Conservation (phyloP, 305 asterid species). For the Lippia alba region DNA sequence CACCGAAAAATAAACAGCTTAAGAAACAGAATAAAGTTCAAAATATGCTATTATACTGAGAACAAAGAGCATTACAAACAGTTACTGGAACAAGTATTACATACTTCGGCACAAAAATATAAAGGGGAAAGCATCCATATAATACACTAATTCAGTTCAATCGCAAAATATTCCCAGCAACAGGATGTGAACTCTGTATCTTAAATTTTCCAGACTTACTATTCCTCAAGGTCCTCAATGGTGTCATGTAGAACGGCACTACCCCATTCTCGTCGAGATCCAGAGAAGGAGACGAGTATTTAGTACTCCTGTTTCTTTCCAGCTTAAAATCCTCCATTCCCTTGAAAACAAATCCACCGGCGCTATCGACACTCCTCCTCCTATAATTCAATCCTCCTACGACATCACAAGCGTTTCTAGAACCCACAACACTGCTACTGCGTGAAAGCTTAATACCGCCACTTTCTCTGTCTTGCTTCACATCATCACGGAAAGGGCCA, state of each 20-base stretch:
- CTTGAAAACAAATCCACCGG: constrained; percentile 40
- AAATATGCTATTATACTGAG: constrained; percentile 27
- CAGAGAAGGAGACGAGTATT: constrained; percentile 42
- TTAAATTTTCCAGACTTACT: constrained; percentile 57
- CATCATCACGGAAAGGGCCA: constrained; percentile 41
- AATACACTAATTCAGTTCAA: constrained; percentile 50
- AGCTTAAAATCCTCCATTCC: constrained; percentile 54
- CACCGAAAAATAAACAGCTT: not conserved
- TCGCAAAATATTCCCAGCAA: constrained; percentile 54
- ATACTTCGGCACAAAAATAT: constrained; percentile 28
- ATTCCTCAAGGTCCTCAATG: constrained; percentile 70
- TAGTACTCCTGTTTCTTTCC: constrained; percentile 53
- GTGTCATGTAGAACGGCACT: constrained; percentile 80
- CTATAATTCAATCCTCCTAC: constrained; percentile 43
- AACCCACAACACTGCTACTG: constrained; percentile 61
- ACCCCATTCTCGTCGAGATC: constrained; percentile 48
- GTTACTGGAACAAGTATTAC: constrained; percentile 41
- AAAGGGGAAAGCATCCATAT: constrained; percentile 29
- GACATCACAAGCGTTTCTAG: constrained; percentile 54
- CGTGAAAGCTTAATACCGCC: constrained; percentile 58
- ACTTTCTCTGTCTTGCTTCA: constrained; percentile 49
- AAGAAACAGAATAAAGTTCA: constrained; percentile 28
- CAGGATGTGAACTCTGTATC: constrained; percentile 46
- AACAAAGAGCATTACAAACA: constrained; percentile 30
- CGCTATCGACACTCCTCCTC: constrained; percentile 59